Conservation (phyloP, 441 rosid species). For the Erodium trifolium region DNA sequence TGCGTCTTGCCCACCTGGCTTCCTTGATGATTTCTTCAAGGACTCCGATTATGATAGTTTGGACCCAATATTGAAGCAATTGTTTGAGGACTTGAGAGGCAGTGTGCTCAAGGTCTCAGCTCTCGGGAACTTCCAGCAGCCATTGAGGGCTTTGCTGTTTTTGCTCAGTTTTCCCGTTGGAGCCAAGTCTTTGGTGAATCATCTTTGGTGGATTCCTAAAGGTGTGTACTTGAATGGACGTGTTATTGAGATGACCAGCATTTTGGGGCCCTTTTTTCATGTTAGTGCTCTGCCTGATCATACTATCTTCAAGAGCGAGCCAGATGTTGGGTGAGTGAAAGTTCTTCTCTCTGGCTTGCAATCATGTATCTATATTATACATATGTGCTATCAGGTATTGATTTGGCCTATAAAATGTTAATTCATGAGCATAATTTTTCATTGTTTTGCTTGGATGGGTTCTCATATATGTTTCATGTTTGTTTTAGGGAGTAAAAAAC, state of each 20-base stretch:
- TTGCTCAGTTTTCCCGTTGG: constrained; percentile 66
- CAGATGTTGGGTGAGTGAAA: constrained; percentile 86
- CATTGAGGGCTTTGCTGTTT: constrained; percentile 70
- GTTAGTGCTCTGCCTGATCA: constrained; percentile 83
- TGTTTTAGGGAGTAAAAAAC: too few species aligned
- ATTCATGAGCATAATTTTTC: background rate
- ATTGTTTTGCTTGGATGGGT: too few species aligned
- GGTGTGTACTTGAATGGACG: constrained; percentile 85
- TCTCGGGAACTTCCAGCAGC: constrained; percentile 84
- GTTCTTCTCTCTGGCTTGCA: background rate
- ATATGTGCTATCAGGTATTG: background rate
- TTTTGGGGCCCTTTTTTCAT: constrained; percentile 95
- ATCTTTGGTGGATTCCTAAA: constrained; percentile 95
- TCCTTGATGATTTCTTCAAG: constrained; percentile 67
- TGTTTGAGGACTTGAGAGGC: constrained; percentile 90
- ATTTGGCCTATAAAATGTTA: background rate
- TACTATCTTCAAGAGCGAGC: constrained; percentile 76
- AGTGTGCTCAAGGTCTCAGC: constrained; percentile 67
- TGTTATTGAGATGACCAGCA: constrained; percentile 91
- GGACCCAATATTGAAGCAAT: constrained; percentile 65
- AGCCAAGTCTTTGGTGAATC: constrained; percentile 75
- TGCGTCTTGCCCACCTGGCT: constrained; percentile 59
- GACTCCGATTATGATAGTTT: constrained; percentile 76
- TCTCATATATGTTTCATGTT: too few species aligned
- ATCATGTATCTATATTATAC: constrained; percentile 9